Base-by-base conservation (phyloP, 2,329 filamentous ascomycete species). In the Calonectria leucothoes region DNA sequence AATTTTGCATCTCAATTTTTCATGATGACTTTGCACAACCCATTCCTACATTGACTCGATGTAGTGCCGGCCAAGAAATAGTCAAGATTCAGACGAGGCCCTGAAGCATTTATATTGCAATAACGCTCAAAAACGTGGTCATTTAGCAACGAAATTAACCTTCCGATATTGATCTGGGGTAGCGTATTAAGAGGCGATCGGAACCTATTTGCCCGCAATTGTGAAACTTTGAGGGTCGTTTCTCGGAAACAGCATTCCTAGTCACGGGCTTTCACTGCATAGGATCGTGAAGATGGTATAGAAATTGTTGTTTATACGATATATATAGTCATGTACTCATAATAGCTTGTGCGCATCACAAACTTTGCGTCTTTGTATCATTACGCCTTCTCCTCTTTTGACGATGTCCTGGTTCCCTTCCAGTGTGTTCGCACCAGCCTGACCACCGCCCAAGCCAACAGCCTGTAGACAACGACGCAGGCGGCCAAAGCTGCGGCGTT, bases 401-500 rank as follows among this genome's bases (percentile, higher is more conserved):
- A 42, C 25, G 33, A 42, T 29, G 33, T 57, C 29, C 73, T 81
- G 35, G 61, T 81, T 42, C 80, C 83, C 74, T 82, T 84, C 90
- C 90, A 91, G 73, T 88, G 85, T 67, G 87, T 89, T 78, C 91
- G 88, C 74, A 87, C 88, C 15, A 86, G 78, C 79, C 89, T 89
- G 74, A 94, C 75, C 57, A 94, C 74, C 4, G 84, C 80, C 87
- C 91, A 94, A 0, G 92, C 91, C 12, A 94, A 79, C 4, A 93
- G 37, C 11, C 94, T 86, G 83, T 95, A 95, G 8, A 89, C 86
- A 1, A 95, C 86, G 2, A 92, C 87, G 70, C 90, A 92, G 1
- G 90, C 88, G 0, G 90, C 93, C 78, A 95, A 80, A 4, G 89
- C 91, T 76, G 91, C 87, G 3, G 95, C 81, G 76, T 94, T 93